Evolutionary conservation across 345 rosid species (phyloP), one percentile per base, ranked within the genome.

Genomic region (Iberis pinnata): DNA sequence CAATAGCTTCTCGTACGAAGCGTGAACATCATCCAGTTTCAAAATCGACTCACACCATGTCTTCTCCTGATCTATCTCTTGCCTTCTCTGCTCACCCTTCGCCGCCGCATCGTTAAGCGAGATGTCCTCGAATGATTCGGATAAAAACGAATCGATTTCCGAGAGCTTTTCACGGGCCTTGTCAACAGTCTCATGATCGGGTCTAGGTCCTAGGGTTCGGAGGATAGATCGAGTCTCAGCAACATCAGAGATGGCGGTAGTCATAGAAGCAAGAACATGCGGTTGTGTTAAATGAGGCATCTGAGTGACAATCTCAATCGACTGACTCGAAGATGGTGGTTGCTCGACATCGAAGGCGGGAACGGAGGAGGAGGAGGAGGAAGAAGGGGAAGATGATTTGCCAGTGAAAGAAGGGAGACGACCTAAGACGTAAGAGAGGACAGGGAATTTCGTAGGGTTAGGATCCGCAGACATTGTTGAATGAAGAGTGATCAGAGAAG

Each of bases 181-280:
- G 69, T 92, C 99, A 7, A 92, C 81, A 22, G 85, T 33, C 73
- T 88, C 95, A 73, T 85, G 98, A 68, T 83, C 90, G 39, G 98
- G 98, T 9, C 97, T 81, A 4, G 89, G 85, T 2, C 98, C 98
- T 2, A 92, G 77, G 60, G 85, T 82, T 12, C 62, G 82, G 53
- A 92, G 90, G 11, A 92, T 53, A 41, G 94, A 67, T 60, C 98
- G 93, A 51, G 94, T 83, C 67, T 80, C 87, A 47, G 88, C 71
- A 1, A 92, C 97, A 66, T 85, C 88, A 37, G 78, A 55, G 63
- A 92, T 75, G 17, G 90, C 88, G 25, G 39, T 53, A 32, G 80
- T 75, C 98, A 92, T 85, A 48, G 94, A 73, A 16, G 86, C 80
- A 25, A 92, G 53, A 43, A 92, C 75, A 18, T 58, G 66, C 12